Evolutionary conservation across 73 alveolate species (phyloP).

Genomic region (Tetrahymena thermophila): DNA sequence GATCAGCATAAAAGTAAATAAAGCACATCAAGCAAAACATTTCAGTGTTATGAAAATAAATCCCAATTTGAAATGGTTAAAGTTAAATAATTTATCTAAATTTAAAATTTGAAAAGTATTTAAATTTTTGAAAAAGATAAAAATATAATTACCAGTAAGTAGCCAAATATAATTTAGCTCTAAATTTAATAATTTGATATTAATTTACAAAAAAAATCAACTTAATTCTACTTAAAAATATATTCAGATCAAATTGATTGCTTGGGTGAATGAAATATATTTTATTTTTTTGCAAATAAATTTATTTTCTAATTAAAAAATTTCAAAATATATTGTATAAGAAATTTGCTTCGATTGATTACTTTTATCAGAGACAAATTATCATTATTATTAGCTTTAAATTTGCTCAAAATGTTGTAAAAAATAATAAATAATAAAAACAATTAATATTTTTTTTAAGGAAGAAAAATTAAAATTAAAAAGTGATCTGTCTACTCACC

Average conservation of each 20-base stretch:
- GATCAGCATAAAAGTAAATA: too few species aligned
- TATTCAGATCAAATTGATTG: too few species aligned
- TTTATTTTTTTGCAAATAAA: too few species aligned
- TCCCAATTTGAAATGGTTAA: not conserved
- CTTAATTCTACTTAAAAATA: not conserved
- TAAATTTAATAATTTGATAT: too few species aligned
- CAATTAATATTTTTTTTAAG: not conserved
- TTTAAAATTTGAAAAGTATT: too few species aligned
- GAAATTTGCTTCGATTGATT: not conserved
- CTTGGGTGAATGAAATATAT: too few species aligned
- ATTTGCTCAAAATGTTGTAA: not conserved
- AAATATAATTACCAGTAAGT: too few species aligned
- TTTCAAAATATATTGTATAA: too few species aligned
- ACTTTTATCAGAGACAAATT: not conserved
- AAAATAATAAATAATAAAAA: too few species aligned
- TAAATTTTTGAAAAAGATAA: not conserved
- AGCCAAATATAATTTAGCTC: not conserved
- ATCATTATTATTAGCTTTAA: not conserved
- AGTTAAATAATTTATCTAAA: not conserved
- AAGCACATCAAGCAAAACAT: not conserved
- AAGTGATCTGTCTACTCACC: not conserved
- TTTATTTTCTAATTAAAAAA: too few species aligned
- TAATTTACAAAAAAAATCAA: not conserved
- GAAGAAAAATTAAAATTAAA: not conserved
- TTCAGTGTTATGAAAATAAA: too few species aligned